phyloP scores from a whole-genome alignment of 2,329 filamentous ascomycete species.

The Pseudogymnoascus sp. region DNA sequence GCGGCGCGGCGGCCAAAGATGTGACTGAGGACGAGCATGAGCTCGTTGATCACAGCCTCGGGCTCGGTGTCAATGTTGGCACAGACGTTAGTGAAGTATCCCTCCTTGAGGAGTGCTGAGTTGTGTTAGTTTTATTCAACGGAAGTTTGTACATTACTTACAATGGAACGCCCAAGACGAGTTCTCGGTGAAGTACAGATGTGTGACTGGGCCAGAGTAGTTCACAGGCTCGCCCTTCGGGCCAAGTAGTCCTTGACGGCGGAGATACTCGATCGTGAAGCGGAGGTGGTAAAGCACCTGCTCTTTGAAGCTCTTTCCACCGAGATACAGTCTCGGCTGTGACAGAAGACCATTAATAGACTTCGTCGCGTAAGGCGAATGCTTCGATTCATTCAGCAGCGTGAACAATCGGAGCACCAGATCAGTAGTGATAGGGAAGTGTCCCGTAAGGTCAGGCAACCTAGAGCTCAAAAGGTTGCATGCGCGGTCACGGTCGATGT shows the following conservation, averaged over 20 bases:
- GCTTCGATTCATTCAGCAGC: conserved; percentile 56
- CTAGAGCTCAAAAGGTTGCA: conserved; percentile 63
- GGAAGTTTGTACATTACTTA: conserved; percentile 13
- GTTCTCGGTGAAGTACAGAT: conserved; percentile 70
- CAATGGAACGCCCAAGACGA: conserved; percentile 67
- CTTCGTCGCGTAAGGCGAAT: conserved; percentile 51
- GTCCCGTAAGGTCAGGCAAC: conserved; percentile 64
- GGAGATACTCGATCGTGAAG: conserved; percentile 73
- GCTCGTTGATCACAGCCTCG: conserved; percentile 41
- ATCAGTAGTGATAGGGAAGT: conserved; percentile 70
- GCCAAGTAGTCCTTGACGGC: conserved; percentile 58
- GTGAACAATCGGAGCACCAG: conserved; percentile 61
- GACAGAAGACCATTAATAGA: conserved; percentile 60
- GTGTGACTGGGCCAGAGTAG: conserved; percentile 60
- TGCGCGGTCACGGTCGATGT: conserved; percentile 50
- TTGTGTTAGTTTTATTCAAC: conserved; percentile 12
- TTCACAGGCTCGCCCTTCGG: conserved; percentile 55
- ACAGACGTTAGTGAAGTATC: conserved; percentile 61
- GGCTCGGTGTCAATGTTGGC: conserved; percentile 43
- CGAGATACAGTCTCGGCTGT: conserved; percentile 61
- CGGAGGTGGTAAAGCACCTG: conserved; percentile 67
- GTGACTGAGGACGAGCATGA: conserved; percentile 63
- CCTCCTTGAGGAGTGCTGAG: conserved; percentile 52
- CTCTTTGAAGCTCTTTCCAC: conserved; percentile 57
- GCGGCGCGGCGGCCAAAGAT: conserved; percentile 54